Evolutionary conservation across 164 flowering plant species (phyloP), one percentile per base, ranked within the genome.

Genomic region (Taxillus chinensis): DNA sequence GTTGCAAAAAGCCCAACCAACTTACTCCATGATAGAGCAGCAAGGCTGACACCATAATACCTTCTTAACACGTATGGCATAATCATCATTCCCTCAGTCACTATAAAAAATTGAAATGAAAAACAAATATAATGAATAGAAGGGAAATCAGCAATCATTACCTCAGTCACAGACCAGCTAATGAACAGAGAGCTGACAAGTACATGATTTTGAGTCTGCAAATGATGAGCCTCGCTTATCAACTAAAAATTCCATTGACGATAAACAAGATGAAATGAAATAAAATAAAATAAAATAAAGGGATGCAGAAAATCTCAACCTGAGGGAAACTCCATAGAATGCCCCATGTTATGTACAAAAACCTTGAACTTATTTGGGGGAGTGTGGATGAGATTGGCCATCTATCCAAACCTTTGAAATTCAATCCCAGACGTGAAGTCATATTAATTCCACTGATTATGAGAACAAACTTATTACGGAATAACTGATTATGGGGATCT

Each of bases 91-190:
- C 27, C 27, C n/a, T n/a, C n/a, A n/a, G n/a, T 27, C 27, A 0
- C 27, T 27, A 27, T 27, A 27, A 27, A 27, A 27, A 27, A 27
- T 27, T 27, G 27, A 2, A 27, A 27, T 27, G 27, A 27, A 27
- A 27, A 27, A 27, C 14, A 7, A 14, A n/a, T n/a, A n/a, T n/a
- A n/a, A n/a, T n/a, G n/a, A n/a, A 7, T 37, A 7, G 41, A 57
- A 38, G 27, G 57, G 16, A 17, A 62, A 62, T 13, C 13, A 42
- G 37, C 16, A 41, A 55, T 9, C 39, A 58, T 58, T 60, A 76
- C 93, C 91, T 89, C 98, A 4, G 98, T 89, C 59, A 95, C 77
- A 59, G 95, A 87, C 99, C 97, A 95, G 78, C 99, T 91, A 68
- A 91, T 81, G 14, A 95, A 89, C 72, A 95, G 68, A 50, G 93